Percentiles rank a stretch among this genome's conserved stretches.
These are phyloP conservation scores for Fusarium euwallaceae DNA, from an alignment of 2,329 filamentous ascomycete species.

Conservation along the genomic window DNA sequence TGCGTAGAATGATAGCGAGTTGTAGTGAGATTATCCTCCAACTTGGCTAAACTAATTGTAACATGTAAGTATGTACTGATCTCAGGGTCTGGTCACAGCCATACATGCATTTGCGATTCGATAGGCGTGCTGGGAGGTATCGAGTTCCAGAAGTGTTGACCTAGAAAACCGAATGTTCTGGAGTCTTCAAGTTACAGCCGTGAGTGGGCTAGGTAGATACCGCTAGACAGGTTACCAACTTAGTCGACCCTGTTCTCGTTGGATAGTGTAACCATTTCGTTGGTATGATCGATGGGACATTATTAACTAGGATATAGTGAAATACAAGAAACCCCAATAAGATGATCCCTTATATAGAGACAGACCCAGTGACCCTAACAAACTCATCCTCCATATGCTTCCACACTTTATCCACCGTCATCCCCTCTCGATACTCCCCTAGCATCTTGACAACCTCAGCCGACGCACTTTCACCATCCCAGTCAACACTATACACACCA, in stretches of 20 bases:
- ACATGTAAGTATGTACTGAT: background rate
- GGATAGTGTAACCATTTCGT: background rate
- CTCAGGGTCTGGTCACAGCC: background rate
- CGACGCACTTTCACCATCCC: conserved; percentile 38
- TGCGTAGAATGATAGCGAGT: background rate
- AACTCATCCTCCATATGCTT: conserved; percentile 43
- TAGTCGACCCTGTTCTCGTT: background rate
- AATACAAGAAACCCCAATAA: background rate
- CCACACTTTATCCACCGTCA: conserved; percentile 40
- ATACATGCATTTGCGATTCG: background rate
- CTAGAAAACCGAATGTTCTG: background rate
- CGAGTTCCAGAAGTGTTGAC: background rate
- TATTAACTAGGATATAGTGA: background rate
- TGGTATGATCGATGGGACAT: background rate
- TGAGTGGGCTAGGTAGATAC: background rate
- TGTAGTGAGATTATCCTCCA: background rate
- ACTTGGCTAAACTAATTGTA: background rate
- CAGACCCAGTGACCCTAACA: conserved; percentile 29
- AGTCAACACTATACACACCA: conserved; percentile 44
- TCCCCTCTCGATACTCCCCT: conserved; percentile 31
- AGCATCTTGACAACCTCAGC: conserved; percentile 29
- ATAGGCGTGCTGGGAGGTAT: background rate
- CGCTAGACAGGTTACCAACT: background rate
- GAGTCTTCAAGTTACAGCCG: background rate
- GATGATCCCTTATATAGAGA: background rate